Evolutionary conservation across 805 yeast genomes (phyloP).

Genomic region (Hanseniaspora nectarophila): DNA sequence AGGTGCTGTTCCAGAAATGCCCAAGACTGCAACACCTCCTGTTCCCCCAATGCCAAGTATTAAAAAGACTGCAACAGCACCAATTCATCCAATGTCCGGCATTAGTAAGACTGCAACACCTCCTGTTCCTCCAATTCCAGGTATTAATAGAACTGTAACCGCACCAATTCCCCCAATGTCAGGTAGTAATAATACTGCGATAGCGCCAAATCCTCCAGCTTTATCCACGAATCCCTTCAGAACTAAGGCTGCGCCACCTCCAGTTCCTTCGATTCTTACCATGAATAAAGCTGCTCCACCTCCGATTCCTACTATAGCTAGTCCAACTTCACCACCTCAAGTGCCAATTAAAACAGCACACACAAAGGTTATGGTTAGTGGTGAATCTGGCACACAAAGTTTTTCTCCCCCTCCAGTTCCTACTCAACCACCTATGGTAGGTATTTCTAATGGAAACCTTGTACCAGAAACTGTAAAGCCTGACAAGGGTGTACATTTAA

Average conservation of each 20-base stretch:
- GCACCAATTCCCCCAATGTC: constrained; percentile 9
- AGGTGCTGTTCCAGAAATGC: constrained; percentile 1
- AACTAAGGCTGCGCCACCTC: constrained; percentile 9
- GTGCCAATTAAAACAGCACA: neutral
- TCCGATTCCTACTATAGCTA: neutral
- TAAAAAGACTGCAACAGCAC: neutral
- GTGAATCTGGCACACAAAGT: neutral
- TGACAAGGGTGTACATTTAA: too few relatives aligned
- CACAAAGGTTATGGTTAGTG: constrained; percentile 15
- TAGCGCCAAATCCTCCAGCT: neutral
- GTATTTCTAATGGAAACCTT: neutral
- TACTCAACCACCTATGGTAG: neutral
- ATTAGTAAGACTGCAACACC: neutral
- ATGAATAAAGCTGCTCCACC: neutral
- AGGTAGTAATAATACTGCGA: neutral
- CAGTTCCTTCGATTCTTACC: constrained; percentile 10
- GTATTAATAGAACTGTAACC: constrained; percentile 14
- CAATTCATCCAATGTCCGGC: neutral
- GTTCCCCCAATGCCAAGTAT: constrained; percentile 12
- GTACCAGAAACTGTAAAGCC: too few relatives aligned
- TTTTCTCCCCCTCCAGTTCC: constrained; percentile 13
- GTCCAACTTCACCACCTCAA: constrained; percentile 16
- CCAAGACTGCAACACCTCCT: constrained; percentile 15
- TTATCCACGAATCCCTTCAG: too few relatives aligned
- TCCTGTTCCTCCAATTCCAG: constrained; percentile 15